phyloP scores from a whole-genome alignment of 805 yeast species.

The Suhomyces kilbournensis region DNA sequence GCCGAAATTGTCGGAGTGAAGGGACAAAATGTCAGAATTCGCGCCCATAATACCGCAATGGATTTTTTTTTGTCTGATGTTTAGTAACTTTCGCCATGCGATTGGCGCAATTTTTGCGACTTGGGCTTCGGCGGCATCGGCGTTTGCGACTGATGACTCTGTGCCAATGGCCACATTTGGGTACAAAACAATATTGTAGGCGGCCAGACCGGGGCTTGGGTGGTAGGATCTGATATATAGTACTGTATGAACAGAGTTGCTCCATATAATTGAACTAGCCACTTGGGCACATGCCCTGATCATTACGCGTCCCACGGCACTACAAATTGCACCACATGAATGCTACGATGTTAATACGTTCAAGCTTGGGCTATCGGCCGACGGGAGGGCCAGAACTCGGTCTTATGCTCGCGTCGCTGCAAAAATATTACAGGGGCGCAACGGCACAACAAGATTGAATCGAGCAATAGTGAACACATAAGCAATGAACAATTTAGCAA shows the following conservation, averaged over 20 bases:
- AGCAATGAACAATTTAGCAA: not conserved
- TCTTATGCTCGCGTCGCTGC: not conserved
- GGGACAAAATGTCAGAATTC: constrained; percentile 1
- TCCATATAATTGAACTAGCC: not conserved
- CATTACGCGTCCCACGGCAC: not conserved
- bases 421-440: not conserved
- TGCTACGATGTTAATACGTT: not conserved
- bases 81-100: not conserved
- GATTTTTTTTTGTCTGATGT: not conserved
- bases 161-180: not conserved
- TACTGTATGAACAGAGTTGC: not conserved
- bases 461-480: not conserved
- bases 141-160: not conserved
- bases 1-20: not conserved
- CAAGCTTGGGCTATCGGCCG: not conserved
- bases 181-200: not conserved
- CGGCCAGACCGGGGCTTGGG: not conserved
- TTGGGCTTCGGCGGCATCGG: not conserved
- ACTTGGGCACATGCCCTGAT: not conserved
- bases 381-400: not conserved
- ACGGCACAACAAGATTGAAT: not conserved
- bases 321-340: not conserved
- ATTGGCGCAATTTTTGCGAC: not conserved
- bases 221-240: not conserved
- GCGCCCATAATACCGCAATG: not conserved